Evolutionary conservation across 129 eudicot genomes (phyloP), one percentile per base, ranked within the genome.

Genomic region (Flaveria robusta): DNA sequence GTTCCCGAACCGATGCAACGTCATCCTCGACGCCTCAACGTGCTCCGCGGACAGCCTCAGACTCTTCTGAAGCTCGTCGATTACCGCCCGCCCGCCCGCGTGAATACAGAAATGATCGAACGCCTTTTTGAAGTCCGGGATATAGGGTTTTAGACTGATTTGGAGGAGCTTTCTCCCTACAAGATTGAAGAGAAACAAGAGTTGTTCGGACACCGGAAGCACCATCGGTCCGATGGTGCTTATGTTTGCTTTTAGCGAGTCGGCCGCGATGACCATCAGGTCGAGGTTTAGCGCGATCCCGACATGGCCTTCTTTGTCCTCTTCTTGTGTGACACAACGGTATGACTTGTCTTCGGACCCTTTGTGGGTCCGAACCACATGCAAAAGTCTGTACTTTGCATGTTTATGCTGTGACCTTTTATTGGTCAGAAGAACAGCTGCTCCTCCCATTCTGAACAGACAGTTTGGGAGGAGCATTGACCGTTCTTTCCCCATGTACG

Each of bases 1-100:
- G 78, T 90, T 90, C 0, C 96, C 96, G 7, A 90, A 90, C 37
- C 97, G 69, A 9, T 91, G 89, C 59, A 91, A 69, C n/a, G 97
- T 29, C 97, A 91, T 91, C 19, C 93, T 82, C 8, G 97, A 91
- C 5, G 97, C 93, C 82, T 91, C 97, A n/a, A 91, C 92, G 23
- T 91, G 86, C 77, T 86, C 88, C 0, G 81, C 45, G 0, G 88
- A 80, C 56, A 91, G 81, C 80, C 80, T 67, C 8, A 91, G 80
- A 55, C 79, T 81, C 86, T 88, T 91, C 79, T 91, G 93, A 39
- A 91, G 88, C 85, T 90, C 91, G 18, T 90, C 96, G 7, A 90
- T 86, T 78, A 90, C 96, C 22, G 93, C 93, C 19, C 93, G 77
- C 0, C 96, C 96, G 2, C 96, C 93, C 0, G 96, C 93, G 20